Base-by-base conservation (phyloP, 208 protist genomes). In the Leishmania gerbilli region DNA sequence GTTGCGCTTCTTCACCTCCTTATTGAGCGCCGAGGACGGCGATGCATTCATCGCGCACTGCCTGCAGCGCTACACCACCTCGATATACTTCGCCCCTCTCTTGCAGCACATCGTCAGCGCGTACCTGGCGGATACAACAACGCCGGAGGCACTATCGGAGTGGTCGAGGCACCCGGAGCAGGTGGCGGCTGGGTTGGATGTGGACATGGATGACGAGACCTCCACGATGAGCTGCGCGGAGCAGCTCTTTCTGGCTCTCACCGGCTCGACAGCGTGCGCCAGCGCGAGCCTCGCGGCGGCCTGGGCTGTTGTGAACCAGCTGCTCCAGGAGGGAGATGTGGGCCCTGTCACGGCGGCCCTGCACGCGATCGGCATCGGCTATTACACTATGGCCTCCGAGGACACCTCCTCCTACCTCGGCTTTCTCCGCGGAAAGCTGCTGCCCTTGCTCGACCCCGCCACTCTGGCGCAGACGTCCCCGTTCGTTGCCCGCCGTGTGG, bases 311-410 rank as follows among this genome's bases (percentile, higher is more conserved):
- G 88, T 95, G 2, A 90, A 92, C 76, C 56, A 85, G 13, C 79
- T 95, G 45, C 89, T 97, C 1, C 83, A 76, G 1, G 76, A 42
- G 8, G 89, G 91, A 17, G 64, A 88, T 58, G 84, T 81, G 3
- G 62, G 47, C 4, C 69, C 80, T 3, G 79, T 95, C 34, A 97
- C 92, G 24, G 92, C 92, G 0, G 94, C 91, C 27, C 88, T 97
- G 55, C 94, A 97, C 82, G 92, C 91, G 6, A 92, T 97, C 68
- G 94, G 94, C 72, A 83, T 93, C n/a, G 93, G 94, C 65, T 96
- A 93, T 80, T 91, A 95, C 86, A 95, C 92, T 24, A 95, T 97
- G 92, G 78, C 86, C 19, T 76, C 75, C 17, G 60, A 72, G 21
- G 79, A 88, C 75, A 84, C 87, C 60, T 65, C 77, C 4, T 4